Evolutionary conservation across 2,329 filamentous ascomycete genomes (phyloP).

Genomic region (Colletotrichum ledebouriae): DNA sequence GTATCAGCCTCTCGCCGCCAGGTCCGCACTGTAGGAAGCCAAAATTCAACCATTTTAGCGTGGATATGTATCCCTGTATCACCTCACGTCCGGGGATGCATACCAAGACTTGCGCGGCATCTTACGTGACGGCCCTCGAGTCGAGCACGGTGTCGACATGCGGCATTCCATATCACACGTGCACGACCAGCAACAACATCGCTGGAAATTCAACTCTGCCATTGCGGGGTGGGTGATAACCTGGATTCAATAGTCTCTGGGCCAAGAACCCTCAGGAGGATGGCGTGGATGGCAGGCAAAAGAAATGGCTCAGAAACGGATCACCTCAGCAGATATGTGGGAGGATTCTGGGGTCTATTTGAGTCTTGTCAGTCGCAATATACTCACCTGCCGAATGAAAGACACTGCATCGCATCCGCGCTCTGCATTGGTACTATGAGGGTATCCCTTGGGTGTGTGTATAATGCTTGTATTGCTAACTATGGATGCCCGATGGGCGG

Average conservation of each 20-base stretch:
- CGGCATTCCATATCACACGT: neutral
- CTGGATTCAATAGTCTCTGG: slow-evolving; percentile 27
- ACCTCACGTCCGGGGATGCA: slow-evolving; percentile 28
- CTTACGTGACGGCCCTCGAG: slow-evolving; percentile 13
- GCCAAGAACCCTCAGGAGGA: slow-evolving; percentile 17
- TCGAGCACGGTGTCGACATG: slow-evolving; percentile 22
- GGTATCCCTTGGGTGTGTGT: too few relatives aligned
- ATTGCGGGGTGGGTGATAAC: neutral
- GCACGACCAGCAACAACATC: slow-evolving; percentile 12
- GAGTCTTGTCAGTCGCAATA: slow-evolving; percentile 11
- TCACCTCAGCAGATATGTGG: slow-evolving; percentile 16
- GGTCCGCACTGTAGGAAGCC: slow-evolving; percentile 2
- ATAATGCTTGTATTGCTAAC: too few relatives aligned
- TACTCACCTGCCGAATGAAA: slow-evolving; percentile 11
- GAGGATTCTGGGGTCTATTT: slow-evolving; percentile 17
- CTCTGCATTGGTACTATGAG: slow-evolving; percentile 31
- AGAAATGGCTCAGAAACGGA: slow-evolving; percentile 14
- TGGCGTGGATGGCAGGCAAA: slow-evolving; percentile 11
- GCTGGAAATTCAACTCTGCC: slow-evolving; percentile 6
- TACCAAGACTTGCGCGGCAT: neutral
- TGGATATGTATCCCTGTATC: slow-evolving; percentile 23
- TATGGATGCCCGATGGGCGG: too few relatives aligned
- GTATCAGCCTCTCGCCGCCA: slow-evolving; percentile 35
- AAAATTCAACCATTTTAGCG: slow-evolving; percentile 12
- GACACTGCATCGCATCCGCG: slow-evolving; percentile 20